phyloP scores from a whole-genome alignment of 192 early-diverging fungal species.

The Entophlyctis luteolus region DNA sequence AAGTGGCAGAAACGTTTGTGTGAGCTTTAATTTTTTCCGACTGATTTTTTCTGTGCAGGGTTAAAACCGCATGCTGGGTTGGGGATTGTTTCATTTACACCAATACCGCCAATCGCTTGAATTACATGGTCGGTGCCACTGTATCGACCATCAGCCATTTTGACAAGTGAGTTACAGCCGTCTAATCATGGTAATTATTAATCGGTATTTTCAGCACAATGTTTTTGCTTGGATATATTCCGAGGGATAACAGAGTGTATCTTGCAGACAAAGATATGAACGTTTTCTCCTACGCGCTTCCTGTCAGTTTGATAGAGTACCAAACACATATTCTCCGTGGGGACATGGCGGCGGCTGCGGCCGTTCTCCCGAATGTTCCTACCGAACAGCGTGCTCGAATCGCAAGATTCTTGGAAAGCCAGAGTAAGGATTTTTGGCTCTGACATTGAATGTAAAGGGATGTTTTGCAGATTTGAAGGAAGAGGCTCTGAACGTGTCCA shows the following conservation, averaged over 20 bases:
- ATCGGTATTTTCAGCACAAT: conserved; percentile 52
- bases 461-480: conserved; percentile 67
- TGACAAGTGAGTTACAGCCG: conserved; percentile 72
- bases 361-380: conserved; percentile 81
- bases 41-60: conserved; percentile 43
- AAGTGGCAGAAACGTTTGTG: conserved; percentile 75
- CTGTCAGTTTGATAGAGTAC: conserved; percentile 93
- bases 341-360: conserved; percentile 77
- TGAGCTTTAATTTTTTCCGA: not conserved
- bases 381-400: conserved; percentile 83
- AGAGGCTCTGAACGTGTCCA: conserved; percentile 89
- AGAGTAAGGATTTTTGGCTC: conserved; percentile 39
- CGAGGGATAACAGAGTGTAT: conserved; percentile 90
- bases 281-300: conserved; percentile 84
- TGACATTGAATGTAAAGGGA: not conserved
- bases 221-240: conserved; percentile 91
- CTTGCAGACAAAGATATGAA: conserved; percentile 91
- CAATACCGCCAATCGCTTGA: conserved; percentile 81
- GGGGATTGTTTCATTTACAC: conserved; percentile 99
- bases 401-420: conserved; percentile 92
- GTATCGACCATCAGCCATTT: conserved; percentile 94
- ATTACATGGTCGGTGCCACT: conserved; percentile 93
- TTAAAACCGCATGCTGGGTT: conserved; percentile 94
- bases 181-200: no score
- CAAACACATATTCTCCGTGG: conserved; percentile 95